Evolutionary conservation across 2,329 filamentous ascomycete species (phyloP).

Genomic region (Pseudomassariella vexata): DNA sequence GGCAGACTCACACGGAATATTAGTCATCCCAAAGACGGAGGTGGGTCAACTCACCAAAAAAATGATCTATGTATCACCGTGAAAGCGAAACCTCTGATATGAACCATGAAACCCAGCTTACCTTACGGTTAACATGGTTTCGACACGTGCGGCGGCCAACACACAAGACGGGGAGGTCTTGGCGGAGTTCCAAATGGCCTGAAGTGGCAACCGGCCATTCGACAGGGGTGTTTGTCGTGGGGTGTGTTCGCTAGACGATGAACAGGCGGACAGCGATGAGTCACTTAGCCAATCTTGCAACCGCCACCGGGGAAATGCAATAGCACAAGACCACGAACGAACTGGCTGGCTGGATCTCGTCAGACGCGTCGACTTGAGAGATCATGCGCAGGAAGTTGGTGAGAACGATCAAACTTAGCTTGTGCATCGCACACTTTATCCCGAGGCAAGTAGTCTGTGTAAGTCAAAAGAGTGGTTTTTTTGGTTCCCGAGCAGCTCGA

Average conservation of each 20-base stretch:
- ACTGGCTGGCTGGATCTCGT: not conserved
- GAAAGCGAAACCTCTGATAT: constrained; percentile 1
- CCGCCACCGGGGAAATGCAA: not conserved
- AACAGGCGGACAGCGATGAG: constrained; percentile 4
- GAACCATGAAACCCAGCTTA: not conserved
- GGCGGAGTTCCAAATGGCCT: constrained; percentile 12
- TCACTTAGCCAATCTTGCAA: constrained; percentile 4
- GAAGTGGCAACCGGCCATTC: constrained; percentile 10
- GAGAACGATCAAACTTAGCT: not conserved
- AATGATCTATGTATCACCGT: constrained; percentile 1
- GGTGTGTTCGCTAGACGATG: not conserved
- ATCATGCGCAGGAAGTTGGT: not conserved
- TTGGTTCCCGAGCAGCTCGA: constrained; percentile 11
- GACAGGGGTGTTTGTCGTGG: constrained; percentile 1
- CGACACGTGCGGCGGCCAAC: constrained; percentile 2
- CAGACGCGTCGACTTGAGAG: not conserved
- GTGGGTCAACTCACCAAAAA: not conserved
- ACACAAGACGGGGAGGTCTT: too few relatives aligned
- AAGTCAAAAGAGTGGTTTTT: constrained; percentile 4
- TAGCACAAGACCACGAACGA: not conserved
- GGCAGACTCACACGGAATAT: not conserved
- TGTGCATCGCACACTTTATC: constrained; percentile 10
- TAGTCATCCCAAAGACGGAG: not conserved
- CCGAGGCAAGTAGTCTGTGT: too few relatives aligned
- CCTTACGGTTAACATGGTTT: not conserved